Evolutionary conservation across 331 rosid genomes (phyloP).

Genomic region (Pyracantha coccinea): DNA sequence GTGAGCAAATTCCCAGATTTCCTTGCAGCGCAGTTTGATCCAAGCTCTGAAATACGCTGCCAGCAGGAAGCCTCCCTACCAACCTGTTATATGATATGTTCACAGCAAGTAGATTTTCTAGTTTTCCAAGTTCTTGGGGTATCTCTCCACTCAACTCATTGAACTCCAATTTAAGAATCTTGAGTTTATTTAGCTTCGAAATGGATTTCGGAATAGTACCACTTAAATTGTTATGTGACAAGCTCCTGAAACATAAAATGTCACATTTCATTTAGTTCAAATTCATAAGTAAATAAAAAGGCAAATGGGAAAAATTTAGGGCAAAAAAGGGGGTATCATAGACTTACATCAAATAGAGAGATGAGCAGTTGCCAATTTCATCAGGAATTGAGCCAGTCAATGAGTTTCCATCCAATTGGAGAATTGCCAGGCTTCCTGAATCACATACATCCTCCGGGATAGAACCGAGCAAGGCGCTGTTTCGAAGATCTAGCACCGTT

Average conservation of each 20-base stretch:
- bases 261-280: not conserved
- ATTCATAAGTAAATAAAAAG: not conserved
- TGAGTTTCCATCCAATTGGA: slow-evolving; percentile 81
- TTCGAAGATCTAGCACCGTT: slow-evolving; percentile 59
- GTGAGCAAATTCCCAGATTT: slow-evolving; percentile 81
- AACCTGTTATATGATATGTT: slow-evolving; percentile 79
- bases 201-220: slow-evolving; percentile 69
- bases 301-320: not conserved
- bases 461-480: slow-evolving; percentile 48
- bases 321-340: not conserved
- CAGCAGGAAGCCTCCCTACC: slow-evolving; percentile 75
- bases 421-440: slow-evolving; percentile 65
- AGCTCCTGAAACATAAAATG: slow-evolving; percentile 46
- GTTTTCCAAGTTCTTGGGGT: slow-evolving; percentile 78
- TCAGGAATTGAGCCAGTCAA: slow-evolving; percentile 57
- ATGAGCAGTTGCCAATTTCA: slow-evolving; percentile 79
- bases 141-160: slow-evolving; percentile 84
- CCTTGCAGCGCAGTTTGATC: slow-evolving; percentile 87
- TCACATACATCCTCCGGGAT: slow-evolving; percentile 67
- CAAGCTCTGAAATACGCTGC: slow-evolving; percentile 58
- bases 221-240: slow-evolving; percentile 65
- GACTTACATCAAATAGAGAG: slow-evolving; percentile 75
- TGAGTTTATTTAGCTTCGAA: slow-evolving; percentile 56
- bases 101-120: slow-evolving; percentile 71
- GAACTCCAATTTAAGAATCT: slow-evolving; percentile 67